Evolutionary conservation across 1,284 basidiomycete species (phyloP).

Genomic region (Ganoderma resinaceum): DNA sequence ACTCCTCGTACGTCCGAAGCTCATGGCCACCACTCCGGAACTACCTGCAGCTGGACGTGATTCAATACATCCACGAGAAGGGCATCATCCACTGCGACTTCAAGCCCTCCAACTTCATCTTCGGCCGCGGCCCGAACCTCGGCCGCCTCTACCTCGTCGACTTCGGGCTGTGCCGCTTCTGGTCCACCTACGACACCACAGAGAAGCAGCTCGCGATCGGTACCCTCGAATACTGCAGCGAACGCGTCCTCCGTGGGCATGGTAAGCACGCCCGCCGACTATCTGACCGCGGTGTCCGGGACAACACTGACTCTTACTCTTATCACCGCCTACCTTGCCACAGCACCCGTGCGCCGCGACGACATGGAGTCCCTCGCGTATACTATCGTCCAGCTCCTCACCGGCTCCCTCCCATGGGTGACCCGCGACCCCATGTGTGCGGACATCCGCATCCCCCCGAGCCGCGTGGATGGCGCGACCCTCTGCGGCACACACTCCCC

Average conservation of each 20-base stretch:
- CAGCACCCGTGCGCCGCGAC: neutral
- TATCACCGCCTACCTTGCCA: neutral
- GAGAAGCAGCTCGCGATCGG: neutral
- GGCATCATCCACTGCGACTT: neutral
- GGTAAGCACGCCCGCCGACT: neutral
- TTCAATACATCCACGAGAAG: neutral
- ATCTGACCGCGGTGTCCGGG: no score
- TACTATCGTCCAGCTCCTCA: no score
- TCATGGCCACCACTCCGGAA: neutral
- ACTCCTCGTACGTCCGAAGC: no score
- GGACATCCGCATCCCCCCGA: no score
- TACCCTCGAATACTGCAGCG: neutral
- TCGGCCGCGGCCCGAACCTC: neutral
- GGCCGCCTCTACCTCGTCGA: neutral
- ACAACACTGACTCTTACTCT: no score
- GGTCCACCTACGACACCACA: neutral
- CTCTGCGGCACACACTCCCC: neutral
- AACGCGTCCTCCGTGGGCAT: neutral
- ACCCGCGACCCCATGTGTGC: neutral
- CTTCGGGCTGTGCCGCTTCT: neutral
- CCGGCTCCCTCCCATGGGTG: neutral
- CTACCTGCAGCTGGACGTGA: neutral
- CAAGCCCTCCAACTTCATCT: neutral
- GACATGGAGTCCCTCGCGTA: no score
- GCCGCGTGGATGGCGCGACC: neutral